These are phyloP conservation scores for Ligustrum vulgare DNA, from an alignment of 257 asterid species.

Conservation along the genomic window DNA sequence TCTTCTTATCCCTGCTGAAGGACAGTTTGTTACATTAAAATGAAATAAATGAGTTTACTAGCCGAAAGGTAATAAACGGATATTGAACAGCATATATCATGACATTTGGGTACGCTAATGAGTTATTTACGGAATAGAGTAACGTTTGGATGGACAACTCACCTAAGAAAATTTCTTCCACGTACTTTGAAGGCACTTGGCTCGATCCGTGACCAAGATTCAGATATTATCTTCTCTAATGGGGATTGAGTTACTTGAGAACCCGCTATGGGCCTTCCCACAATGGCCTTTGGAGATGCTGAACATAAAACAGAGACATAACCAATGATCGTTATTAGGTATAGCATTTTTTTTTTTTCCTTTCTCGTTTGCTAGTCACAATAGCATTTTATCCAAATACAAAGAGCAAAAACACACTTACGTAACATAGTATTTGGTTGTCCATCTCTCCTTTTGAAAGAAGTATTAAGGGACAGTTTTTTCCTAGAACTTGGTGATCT, in stretches of 20 bases:
- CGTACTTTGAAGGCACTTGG: constrained; percentile 84
- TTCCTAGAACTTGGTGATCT: constrained; percentile 55
- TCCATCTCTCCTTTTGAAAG: constrained; percentile 74
- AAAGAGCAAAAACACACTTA: constrained; percentile 41
- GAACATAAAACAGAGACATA: constrained; percentile 24
- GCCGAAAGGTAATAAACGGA: not conserved
- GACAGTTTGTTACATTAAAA: constrained; percentile 8
- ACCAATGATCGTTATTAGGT: not conserved
- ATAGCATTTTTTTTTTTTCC: not conserved
- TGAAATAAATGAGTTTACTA: constrained; percentile 4
- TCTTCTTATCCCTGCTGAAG: constrained; percentile 84
- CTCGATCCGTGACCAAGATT: constrained; percentile 69
- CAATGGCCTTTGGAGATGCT: constrained; percentile 63
- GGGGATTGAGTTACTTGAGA: constrained; percentile 73
- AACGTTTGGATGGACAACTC: constrained; percentile 20
- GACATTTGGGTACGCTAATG: not conserved
- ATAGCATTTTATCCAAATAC: not conserved
- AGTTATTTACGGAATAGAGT: not conserved
- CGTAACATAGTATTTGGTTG: constrained; percentile 50
- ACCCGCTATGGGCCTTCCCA: constrained; percentile 84
- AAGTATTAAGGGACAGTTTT: constrained; percentile 51
- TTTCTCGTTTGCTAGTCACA: constrained; percentile 1
- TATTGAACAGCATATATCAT: not conserved
- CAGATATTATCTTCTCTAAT: constrained; percentile 61
- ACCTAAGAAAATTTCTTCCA: constrained; percentile 64